Evolutionary conservation across 805 yeast genomes (phyloP), one percentile per base, ranked within the genome.

Genomic region (Grigorovia jiainica): DNA sequence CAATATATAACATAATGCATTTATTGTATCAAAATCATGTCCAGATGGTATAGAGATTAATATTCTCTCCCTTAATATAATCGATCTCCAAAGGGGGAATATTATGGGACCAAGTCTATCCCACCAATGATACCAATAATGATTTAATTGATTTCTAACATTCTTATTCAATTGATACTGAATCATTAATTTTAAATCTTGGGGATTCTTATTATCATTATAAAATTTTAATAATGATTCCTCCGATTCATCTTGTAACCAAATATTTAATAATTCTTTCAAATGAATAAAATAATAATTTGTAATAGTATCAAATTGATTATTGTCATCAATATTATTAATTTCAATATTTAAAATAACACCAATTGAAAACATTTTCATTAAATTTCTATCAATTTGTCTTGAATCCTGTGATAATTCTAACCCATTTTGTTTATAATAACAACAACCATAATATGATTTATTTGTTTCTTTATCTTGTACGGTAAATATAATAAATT

Each of bases 331-430:
- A 25, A 13, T 3, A 19, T 36, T 43, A 24, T 33, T 24, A 15
- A 18, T 15, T 7, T 18, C 20, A 16, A 11, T 29, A 24, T 34
- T 34, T 78, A 15, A 76, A 65, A 81, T 58, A 1, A 81, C 60
- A 0, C 87, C 89, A 8, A 82, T 54, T 2, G 87, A 75, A 52
- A 69, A 82, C 78, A 82, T 74, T 47, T 68, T 69, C 21, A 80
- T 75, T 29, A 70, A 56, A 7, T 54, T 58, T 44, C 79, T 57
- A 43, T 71, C 70, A 6, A 60, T 42, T 3, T 47, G 60, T 18
- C 38, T 44, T 2, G 41, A 41, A 10, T 31, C n/a, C 49, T 18
- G 52, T 46, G 15, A 30, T 18, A 63, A 46, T 7, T 55, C 62
- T 16, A 51, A 54, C 11, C 63, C 52, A 46, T 71, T 71, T 44